phyloP scores from a whole-genome alignment of 108 stramenopile genomes.

The Asterionellopsis glacialis region DNA sequence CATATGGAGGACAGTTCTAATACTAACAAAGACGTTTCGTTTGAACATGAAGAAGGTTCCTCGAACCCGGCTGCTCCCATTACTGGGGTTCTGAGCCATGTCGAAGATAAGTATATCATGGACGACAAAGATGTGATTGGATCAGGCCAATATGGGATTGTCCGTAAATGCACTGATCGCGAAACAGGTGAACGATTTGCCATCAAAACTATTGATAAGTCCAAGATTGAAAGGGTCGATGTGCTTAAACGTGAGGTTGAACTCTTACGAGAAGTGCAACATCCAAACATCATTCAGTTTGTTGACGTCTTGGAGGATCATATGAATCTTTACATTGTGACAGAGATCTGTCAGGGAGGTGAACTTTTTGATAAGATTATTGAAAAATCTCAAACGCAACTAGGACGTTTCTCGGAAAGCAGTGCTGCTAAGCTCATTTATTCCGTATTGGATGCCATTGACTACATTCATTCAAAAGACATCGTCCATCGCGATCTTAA shows the following conservation, averaged over 20 bases:
- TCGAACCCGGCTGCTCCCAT: no score
- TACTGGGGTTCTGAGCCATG: no score
- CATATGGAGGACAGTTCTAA: no score
- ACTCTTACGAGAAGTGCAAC: conserved; percentile 89
- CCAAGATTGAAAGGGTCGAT: conserved; percentile 52
- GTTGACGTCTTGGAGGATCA: conserved; percentile 83
- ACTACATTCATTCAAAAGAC: conserved; percentile 89
- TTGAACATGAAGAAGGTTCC: no score
- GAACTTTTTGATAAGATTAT: conserved; percentile 93
- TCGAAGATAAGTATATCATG: conserved; percentile 79
- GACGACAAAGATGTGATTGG: conserved; percentile 81
- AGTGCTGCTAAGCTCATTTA: conserved; percentile 85
- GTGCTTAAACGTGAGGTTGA: conserved; percentile 82
- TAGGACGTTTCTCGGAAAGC: conserved; percentile 82
- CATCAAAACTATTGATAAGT: conserved; percentile 71
- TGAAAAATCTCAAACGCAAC: conserved; percentile 74
- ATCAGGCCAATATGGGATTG: conserved; percentile 74
- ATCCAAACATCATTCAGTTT: conserved; percentile 83
- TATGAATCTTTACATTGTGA: conserved; percentile 85
- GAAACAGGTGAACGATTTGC: conserved; percentile 73
- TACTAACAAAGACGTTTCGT: no score
- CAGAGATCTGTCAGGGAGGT: conserved; percentile 91
- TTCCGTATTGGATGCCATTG: conserved; percentile 86
- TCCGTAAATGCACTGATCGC: conserved; percentile 68
- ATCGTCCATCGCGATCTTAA: conserved; percentile 90